Evolutionary conservation across 352 stramenopile species (phyloP), one percentile per base, ranked within the genome.

Genomic region (Chrysophaeum taylorii): DNA sequence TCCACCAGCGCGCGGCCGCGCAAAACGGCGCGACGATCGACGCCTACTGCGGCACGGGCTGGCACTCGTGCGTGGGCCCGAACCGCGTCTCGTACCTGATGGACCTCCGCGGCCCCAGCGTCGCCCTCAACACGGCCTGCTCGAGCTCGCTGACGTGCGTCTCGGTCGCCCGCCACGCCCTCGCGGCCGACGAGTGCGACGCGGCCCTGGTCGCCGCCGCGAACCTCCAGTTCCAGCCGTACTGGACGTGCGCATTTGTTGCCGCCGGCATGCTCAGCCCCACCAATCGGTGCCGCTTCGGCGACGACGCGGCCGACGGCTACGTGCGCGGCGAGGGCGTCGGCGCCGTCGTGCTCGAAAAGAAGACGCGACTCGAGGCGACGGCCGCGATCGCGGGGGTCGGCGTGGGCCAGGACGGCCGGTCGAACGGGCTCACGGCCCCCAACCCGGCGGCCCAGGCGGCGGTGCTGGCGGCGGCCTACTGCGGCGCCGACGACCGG

Each of bases 41-140:
- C 31, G 33, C 57, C 16, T 66, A 66, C 57, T 45, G 33, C 33
- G 57, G 57, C 33, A 66, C 57, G 57, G 57, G 57, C 33, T 66
- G 33, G 31, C 57, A 66, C 57, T 23, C 16, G 16, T 41, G 33
- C 57, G 35, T 66, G 14, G 57, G 5, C 12, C 57, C 57, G 57
- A 66, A 66, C n/a, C 57, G 57, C 35, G 57, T 76, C 38, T 73
- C 66, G 12, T 73, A 70, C 42, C 23, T 64, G 0, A 43, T 76
- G 27, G 71, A 69, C 4, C 61, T 76, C 21, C 50, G 50, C 0
- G 71, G 71, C 16, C 71, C 71, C 2, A 62, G 41, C 27, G 66
- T 76, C 42, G 68, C 53, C 2, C 27, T 76, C 23, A 69, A 76
- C 71, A 76, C 71, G 27, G 71, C 71, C 12, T 76, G 71, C 66